Evolutionary conservation across 78 protist genomes (phyloP), one percentile per base, ranked within the genome.

Genomic region (Paratrimastix pyriformis): DNA sequence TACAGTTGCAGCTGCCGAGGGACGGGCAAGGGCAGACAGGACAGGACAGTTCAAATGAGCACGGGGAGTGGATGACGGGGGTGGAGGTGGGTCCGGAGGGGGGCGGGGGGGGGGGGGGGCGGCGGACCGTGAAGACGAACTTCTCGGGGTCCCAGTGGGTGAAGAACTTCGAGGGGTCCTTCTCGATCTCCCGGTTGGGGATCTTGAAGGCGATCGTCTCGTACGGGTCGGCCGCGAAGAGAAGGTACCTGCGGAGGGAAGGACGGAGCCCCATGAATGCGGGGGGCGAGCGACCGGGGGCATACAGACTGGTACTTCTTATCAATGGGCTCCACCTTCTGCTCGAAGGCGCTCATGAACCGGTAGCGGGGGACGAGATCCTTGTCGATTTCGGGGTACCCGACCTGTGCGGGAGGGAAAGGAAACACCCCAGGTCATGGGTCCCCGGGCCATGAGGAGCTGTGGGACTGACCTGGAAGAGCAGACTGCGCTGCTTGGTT

Each of bases 171-270:
- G 70, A n/a, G 18, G 6, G 77, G 3, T 30, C 21, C 43, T 79
- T 78, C 69, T 92, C 96, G 30, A 92, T 58, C 65, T 76, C 87
- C 0, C 11, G 32, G 37, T 75, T 64, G 0, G 98, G 98, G 7
- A 96, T 84, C 82, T 93, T 92, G 82, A 95, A 89, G 33, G 89
- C 95, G 39, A 96, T 85, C 6, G 95, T 94, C 73, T 93, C 96
- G 79, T 97, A 97, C 5, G 99, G 98, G 55, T 92, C 96, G 0
- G 98, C 98, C 1, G 98, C 98, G n/a, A 97, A 83, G 37, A 94
- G 72, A 1, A 97, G 42, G 79, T 94, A 94, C 45, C 79, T 75
- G 45, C 3, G 37, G 68, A n/a, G n/a, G n/a, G n/a, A n/a, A n/a
- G n/a, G n/a, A n/a, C n/a, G 18, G 18, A 52, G 21, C 57, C 18